phyloP scores from a whole-genome alignment of 148 eudicot genomes.

The Rhododendron griersonianum region DNA sequence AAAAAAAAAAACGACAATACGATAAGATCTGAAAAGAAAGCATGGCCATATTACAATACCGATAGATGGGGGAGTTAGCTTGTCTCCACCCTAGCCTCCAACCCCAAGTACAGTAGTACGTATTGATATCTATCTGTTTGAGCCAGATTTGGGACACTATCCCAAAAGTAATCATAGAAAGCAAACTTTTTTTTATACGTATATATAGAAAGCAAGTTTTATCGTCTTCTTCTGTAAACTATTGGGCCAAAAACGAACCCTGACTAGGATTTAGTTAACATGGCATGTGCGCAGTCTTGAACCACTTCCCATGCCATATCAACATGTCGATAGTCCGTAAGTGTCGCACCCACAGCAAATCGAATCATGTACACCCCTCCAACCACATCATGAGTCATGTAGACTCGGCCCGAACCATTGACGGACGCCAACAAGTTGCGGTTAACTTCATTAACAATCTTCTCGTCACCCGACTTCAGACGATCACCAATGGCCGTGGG shows the following conservation, averaged over 20 bases:
- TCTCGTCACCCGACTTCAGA: not conserved
- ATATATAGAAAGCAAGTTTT: too few species aligned
- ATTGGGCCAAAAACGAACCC: not conserved
- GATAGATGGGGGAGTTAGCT: too few species aligned
- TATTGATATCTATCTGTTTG: too few species aligned
- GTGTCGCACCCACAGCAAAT: not conserved
- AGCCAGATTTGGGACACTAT: too few species aligned
- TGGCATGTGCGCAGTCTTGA: not conserved
- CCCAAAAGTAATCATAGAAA: too few species aligned
- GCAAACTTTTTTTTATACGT: too few species aligned
- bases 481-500: conserved; percentile 8
- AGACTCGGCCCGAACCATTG: not conserved
- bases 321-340: not conserved
- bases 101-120: too few species aligned
- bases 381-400: not conserved
- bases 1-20: too few species aligned
- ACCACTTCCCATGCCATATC: not conserved
- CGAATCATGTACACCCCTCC: not conserved
- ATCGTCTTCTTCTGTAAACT: too few species aligned
- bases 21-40: too few species aligned
- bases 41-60: too few species aligned
- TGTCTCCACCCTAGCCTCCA: too few species aligned
- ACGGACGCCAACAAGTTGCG: not conserved
- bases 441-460: not conserved
- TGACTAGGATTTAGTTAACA: not conserved